These are phyloP conservation scores for Lactarius hengduanensis DNA, from an alignment of 768 basidiomycete species.

Conservation along the genomic window DNA sequence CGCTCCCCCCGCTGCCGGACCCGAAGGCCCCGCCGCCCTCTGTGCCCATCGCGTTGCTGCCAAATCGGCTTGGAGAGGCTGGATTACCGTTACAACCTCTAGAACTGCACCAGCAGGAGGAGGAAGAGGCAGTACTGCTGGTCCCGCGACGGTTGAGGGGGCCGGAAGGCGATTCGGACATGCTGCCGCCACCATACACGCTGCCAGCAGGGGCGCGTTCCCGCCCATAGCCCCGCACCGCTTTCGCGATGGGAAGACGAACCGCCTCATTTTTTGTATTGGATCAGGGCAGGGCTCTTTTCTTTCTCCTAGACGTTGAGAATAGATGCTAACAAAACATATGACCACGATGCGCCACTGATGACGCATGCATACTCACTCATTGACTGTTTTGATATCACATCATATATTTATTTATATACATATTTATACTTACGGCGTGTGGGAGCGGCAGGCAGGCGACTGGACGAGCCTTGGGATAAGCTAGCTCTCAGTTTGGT, in stretches of 20 bases:
- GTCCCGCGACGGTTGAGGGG: neutral
- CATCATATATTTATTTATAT: neutral
- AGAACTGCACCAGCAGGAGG: neutral
- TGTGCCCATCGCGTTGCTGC: neutral
- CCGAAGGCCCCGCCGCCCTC: neutral
- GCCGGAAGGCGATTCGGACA: neutral
- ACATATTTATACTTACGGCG: neutral
- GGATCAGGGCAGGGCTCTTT: neutral
- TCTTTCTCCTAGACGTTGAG: neutral
- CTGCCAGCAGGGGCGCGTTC: neutral
- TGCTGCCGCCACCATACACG: slow-evolving; percentile 14
- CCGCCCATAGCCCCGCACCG: neutral
- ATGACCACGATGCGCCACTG: neutral
- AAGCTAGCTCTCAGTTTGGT: neutral
- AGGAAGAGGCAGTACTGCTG: neutral
- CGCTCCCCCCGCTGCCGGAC: neutral
- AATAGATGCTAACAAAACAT: neutral
- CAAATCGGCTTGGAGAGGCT: slow-evolving; percentile 4
- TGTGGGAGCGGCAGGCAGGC: neutral
- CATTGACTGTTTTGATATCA: neutral
- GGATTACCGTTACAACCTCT: too few relatives aligned
- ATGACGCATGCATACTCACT: neutral
- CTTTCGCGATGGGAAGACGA: neutral
- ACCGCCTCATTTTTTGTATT: neutral
- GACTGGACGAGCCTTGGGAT: neutral